Evolutionary conservation across 768 basidiomycete genomes (phyloP).

Genomic region (Suillus weaverae): DNA sequence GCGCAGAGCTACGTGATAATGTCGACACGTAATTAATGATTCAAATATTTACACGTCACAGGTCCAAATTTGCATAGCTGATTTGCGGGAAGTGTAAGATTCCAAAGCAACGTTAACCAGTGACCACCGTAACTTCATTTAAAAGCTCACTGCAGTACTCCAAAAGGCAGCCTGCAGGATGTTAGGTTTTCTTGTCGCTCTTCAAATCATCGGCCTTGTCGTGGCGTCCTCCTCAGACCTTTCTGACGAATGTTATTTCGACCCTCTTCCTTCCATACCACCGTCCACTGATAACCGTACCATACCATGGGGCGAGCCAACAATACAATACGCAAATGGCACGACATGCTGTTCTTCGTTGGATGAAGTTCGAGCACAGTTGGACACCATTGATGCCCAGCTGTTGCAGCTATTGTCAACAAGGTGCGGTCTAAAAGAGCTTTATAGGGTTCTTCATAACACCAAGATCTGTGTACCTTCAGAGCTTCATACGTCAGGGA

Average conservation of each 20-base stretch:
- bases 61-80: not conserved
- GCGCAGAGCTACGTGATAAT: too few relatives aligned
- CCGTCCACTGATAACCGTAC: constrained; percentile 19
- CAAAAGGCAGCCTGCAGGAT: not conserved
- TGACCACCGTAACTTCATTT: not conserved
- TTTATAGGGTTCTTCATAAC: not conserved
- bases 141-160: not conserved
- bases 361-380: constrained; percentile 17
- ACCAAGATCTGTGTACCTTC: not conserved
- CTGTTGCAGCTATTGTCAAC: constrained; percentile 20
- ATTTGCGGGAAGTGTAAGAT: not conserved
- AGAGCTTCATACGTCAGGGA: constrained; percentile 25
- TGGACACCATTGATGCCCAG: constrained; percentile 20
- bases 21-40: too few relatives aligned
- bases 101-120: too few relatives aligned
- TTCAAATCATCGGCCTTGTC: not conserved
- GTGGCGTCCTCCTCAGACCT: not conserved
- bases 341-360: constrained; percentile 28
- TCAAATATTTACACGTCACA: too few relatives aligned
- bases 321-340: constrained; percentile 20
- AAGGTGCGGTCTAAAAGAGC: constrained; percentile 10
- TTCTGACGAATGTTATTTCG: constrained; percentile 19
- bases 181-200: not conserved
- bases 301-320: constrained; percentile 24
- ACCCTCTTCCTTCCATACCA: constrained; percentile 15